Base-by-base conservation (phyloP, 164 flowering plant genomes). In the Vitis rupestris region DNA sequence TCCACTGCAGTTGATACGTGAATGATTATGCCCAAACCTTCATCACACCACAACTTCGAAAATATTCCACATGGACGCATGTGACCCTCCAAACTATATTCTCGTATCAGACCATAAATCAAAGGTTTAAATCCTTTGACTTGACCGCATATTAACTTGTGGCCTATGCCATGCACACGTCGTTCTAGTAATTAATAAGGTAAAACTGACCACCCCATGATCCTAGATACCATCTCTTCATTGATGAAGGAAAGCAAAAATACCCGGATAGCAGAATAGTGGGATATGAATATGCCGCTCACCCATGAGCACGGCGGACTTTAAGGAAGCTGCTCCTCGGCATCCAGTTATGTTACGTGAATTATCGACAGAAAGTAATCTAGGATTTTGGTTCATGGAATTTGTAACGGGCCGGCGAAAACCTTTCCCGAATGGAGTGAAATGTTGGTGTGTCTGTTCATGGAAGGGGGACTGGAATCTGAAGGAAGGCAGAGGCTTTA, bases 1-100 rank as follows among this genome's bases (percentile, higher is more conserved):
- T 37, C 44, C 44, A 37, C 44, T 37, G 44, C 44, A 37, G 44
- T 37, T 37, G 44, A 37, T 37, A 37, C 44, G 7, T 37, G 44
- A 37, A 37, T 37, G 44, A 37, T 37, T 3, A 37, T 37, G 44
- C 7, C 44, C 44, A 37, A 37, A 37, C 44, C 44, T 37, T 23
- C 27, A 23, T 23, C 27, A 23, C 27, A 23, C 27, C 27, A 23
- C 27, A 23, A 23, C 2, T 23, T 37, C 4, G 44, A 37, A 37
- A 37, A 37, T 37, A 37, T 37, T 37, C n/a, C 71, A 69, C 65
- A 69, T 69, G 71, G 59, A 61, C 12, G 29, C 71, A 69, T 71
- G 74, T 71, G 74, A 57, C 4, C 6, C 44, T 6, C 44, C 44
- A 37, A 37, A 37, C 0, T 6, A 37, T 50, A 13, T 68, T 68